A percentile compares a stretch with the other conserved stretches of the same genome.
Evolutionary conservation across 2,329 filamentous ascomycete species (phyloP).

Genomic region (Penicillium fuscoglaucum): DNA sequence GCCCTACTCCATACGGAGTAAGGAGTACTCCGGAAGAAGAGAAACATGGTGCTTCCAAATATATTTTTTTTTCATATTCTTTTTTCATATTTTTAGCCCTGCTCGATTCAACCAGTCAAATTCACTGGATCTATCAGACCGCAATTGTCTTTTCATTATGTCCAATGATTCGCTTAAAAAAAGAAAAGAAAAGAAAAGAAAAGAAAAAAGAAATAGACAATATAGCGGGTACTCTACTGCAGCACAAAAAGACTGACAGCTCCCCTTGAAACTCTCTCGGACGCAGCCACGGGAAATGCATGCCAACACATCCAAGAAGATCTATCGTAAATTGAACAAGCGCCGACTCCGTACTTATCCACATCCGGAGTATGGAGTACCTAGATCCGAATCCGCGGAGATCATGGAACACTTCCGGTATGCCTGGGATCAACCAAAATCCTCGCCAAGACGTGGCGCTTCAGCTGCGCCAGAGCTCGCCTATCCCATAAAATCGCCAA

Average conservation of each 20-base stretch:
- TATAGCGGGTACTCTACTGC: not conserved
- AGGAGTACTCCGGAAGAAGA: no score
- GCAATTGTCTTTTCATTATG: constrained; percentile 4
- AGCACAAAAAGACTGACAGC: constrained; percentile 6
- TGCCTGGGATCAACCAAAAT: not conserved
- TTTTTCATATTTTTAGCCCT: not conserved
- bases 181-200: not conserved
- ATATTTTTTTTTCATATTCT: no score
- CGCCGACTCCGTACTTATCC: not conserved
- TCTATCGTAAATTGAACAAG: constrained; percentile 4
- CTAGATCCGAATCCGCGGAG: not conserved
- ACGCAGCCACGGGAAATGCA: not conserved
- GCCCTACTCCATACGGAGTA: not conserved
- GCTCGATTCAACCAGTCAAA: constrained; percentile 17
- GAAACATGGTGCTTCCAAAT: no score
- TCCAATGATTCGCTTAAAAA: constrained; percentile 16
- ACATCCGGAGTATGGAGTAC: not conserved
- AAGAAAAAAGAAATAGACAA: not conserved
- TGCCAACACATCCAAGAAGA: not conserved
- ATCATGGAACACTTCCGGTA: not conserved
- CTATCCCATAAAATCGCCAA: not conserved
- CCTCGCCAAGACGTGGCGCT: not conserved
- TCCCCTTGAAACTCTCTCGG: constrained; percentile 2
- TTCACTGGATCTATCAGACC: constrained; percentile 23
- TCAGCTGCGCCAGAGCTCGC: constrained; percentile 4